phyloP scores from a whole-genome alignment of 73 alveolate genomes.

The Symbiodinium pilosum region DNA sequence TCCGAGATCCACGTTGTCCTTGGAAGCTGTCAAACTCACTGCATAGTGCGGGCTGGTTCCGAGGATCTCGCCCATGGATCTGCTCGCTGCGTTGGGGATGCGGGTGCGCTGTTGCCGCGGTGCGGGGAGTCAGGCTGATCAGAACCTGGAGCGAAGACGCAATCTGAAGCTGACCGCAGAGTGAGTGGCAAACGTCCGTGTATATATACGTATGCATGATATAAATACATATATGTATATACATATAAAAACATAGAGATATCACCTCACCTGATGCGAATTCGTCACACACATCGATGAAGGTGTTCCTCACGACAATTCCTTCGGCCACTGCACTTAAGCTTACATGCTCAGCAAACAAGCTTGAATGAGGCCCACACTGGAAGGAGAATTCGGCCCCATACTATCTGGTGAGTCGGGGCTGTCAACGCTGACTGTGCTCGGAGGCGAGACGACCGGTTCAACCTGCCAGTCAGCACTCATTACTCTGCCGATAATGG shows the following conservation, averaged over 20 bases:
- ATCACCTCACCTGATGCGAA: constrained; percentile 15
- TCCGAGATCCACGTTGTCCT: background rate
- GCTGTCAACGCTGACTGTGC: constrained; percentile 19
- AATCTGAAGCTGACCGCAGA: background rate
- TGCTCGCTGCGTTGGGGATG: constrained; percentile 66
- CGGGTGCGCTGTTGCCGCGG: constrained; percentile 84
- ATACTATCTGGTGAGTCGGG: constrained; percentile 37
- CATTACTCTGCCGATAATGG: too few relatives aligned
- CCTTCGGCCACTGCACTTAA: background rate
- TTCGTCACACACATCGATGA: constrained; percentile 62
- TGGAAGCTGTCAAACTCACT: background rate
- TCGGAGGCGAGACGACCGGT: constrained; percentile 7
- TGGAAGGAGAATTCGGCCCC: constrained; percentile 87
- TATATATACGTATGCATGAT: background rate
- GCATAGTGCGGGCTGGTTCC: background rate
- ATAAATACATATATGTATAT: too few relatives aligned
- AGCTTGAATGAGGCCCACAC: background rate
- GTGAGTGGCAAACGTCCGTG: background rate
- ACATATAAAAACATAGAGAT: too few relatives aligned
- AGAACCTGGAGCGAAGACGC: background rate
- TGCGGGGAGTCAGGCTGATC: constrained; percentile 82
- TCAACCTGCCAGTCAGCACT: too few relatives aligned
- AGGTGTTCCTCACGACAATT: constrained; percentile 76
- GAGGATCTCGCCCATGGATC: constrained; percentile 70
- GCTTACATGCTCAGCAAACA: background rate